phyloP scores from a whole-genome alignment of 75 land plant species.

The Cunninghamia lanceolata region DNA sequence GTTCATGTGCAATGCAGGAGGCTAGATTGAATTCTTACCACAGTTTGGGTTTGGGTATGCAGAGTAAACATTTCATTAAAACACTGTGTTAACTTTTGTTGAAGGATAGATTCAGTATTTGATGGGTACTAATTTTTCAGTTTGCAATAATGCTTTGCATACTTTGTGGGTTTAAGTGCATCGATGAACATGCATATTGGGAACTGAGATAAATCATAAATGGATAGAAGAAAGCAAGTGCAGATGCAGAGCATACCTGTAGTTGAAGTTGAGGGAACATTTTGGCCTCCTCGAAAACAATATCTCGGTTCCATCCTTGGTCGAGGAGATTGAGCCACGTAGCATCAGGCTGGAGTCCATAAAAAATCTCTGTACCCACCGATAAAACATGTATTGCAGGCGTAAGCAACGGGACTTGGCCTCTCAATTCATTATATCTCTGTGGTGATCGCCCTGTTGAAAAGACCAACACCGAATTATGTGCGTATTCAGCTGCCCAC shows the following conservation, averaged over 20 bases:
- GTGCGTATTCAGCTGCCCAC: conserved; percentile 47
- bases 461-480: conserved; percentile 33
- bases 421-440: conserved; percentile 29
- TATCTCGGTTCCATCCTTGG: conserved; percentile 39
- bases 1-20: background rate
- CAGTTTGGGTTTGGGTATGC: background rate
- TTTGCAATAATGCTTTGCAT: background rate
- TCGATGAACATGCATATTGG: background rate
- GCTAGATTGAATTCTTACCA: background rate
- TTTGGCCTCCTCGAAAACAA: conserved; percentile 36
- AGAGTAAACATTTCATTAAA: background rate
- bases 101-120: background rate
- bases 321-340: conserved; percentile 32
- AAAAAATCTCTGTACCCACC: conserved; percentile 51
- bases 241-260: conserved; percentile 20
- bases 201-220: background rate
- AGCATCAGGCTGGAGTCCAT: conserved; percentile 32
- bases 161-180: background rate
- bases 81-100: background rate
- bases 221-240: background rate
- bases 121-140: background rate
- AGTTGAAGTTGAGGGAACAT: conserved; percentile 25
- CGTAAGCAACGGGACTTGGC: conserved; percentile 34
- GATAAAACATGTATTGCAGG: conserved; percentile 39
- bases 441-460: conserved; percentile 42